Conservation (phyloP, 2,329 filamentous ascomycete genomes). For the Colletotrichum ledebouriae region DNA sequence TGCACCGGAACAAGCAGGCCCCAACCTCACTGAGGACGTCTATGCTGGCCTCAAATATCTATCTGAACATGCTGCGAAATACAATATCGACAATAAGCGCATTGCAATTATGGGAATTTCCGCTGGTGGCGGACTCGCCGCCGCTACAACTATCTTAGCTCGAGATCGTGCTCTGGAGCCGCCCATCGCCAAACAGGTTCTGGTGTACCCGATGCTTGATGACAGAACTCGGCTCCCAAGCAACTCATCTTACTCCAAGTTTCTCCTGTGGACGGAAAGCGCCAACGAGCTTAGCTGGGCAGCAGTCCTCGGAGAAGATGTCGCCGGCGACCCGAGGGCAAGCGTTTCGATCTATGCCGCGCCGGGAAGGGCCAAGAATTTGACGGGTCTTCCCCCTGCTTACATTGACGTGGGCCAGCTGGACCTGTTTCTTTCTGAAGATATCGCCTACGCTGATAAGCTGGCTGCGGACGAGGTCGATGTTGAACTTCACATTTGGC, state of each 20-base stretch:
- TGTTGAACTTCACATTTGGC: conserved; percentile 57
- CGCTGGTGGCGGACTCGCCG: conserved; percentile 45
- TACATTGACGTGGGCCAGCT: conserved; percentile 56
- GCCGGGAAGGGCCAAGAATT: conserved; percentile 44
- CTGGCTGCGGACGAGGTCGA: conserved; percentile 50
- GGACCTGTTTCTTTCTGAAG: conserved; percentile 55
- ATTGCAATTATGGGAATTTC: conserved; percentile 45
- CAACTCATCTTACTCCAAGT: background rate
- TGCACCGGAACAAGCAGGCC: conserved; percentile 56
- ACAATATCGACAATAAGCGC: conserved; percentile 44
- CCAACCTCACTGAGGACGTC: conserved; percentile 53
- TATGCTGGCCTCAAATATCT: conserved; percentile 50
- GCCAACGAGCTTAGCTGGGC: conserved; percentile 23
- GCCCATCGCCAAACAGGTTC: conserved; percentile 50
- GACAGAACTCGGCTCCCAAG: conserved; percentile 44
- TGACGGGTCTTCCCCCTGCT: conserved; percentile 50
- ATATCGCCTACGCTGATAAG: conserved; percentile 48
- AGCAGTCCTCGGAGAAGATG: conserved; percentile 15
- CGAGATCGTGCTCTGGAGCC: conserved; percentile 47
- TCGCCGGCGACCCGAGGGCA: conserved; percentile 12
- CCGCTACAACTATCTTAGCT: conserved; percentile 55
- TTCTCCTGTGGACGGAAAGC: background rate
- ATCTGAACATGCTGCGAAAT: conserved; percentile 43
- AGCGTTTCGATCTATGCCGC: conserved; percentile 43
- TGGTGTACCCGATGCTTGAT: conserved; percentile 53